Percentiles rank a stretch among this genome's conserved stretches.
Conservation (phyloP, 768 basidiomycete species). For the Holtermannia corniformis region DNA sequence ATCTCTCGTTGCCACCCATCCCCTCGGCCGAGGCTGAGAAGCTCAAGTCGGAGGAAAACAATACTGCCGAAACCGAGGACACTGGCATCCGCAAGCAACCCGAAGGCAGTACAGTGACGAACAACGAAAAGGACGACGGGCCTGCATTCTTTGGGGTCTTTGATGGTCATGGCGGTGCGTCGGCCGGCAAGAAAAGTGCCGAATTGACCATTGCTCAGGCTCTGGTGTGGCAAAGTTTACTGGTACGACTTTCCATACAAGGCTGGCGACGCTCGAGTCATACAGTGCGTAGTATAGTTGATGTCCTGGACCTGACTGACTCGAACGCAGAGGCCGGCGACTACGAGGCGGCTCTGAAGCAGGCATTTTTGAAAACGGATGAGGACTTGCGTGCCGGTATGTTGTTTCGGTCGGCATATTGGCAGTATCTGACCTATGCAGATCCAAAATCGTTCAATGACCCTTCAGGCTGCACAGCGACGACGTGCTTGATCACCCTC, state of each 20-base stretch:
- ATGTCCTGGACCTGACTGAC: background rate
- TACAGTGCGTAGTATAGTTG: slow-evolving; percentile 35
- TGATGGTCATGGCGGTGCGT: slow-evolving; percentile 91
- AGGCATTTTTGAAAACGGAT: slow-evolving; percentile 85
- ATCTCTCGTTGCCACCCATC: slow-evolving; percentile 51
- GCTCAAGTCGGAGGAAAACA: slow-evolving; percentile 8
- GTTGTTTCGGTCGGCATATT: slow-evolving; percentile 4
- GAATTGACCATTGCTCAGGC: background rate
- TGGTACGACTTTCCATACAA: slow-evolving; percentile 36
- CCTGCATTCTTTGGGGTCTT: slow-evolving; percentile 87
- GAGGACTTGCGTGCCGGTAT: slow-evolving; percentile 80
- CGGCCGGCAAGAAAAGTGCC: background rate
- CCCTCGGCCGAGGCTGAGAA: slow-evolving; percentile 13
- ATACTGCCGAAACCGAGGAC: slow-evolving; percentile 5
- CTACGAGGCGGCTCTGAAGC: slow-evolving; percentile 70
- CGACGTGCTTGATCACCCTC: slow-evolving; percentile 69
- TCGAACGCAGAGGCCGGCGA: slow-evolving; percentile 43
- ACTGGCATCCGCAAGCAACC: slow-evolving; percentile 31
- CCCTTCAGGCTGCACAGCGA: slow-evolving; percentile 93
- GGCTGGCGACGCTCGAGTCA: slow-evolving; percentile 28
- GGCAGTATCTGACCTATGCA: slow-evolving; percentile 33
- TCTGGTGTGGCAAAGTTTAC: slow-evolving; percentile 39
- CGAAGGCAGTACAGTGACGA: slow-evolving; percentile 35
- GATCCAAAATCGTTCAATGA: slow-evolving; percentile 81
- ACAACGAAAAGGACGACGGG: slow-evolving; percentile 47